A percentile compares a stretch with the other conserved stretches of the same genome.
phyloP scores from a whole-genome alignment of 331 rosid genomes.

The Arachis monticola region DNA sequence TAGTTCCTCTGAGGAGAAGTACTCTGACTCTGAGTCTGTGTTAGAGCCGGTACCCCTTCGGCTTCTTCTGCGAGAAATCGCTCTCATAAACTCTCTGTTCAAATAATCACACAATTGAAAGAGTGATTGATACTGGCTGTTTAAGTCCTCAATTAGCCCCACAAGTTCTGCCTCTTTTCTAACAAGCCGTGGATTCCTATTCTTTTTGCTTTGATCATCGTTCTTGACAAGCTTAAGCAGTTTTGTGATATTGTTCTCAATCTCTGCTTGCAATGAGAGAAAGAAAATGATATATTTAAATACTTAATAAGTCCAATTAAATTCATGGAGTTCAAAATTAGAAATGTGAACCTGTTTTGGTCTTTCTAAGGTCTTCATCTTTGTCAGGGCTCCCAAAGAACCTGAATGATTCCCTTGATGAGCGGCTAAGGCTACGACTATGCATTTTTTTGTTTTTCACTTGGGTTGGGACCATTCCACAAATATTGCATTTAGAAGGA shows the following conservation, averaged over 20 bases:
- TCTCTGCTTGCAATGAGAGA: constrained; percentile 46
- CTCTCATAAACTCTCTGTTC: constrained; percentile 51
- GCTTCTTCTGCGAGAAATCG: constrained; percentile 36
- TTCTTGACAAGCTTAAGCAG: constrained; percentile 61
- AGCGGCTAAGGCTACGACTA: constrained; percentile 14
- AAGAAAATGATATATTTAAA: neutral
- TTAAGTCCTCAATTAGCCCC: constrained; percentile 57
- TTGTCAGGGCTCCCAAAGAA: constrained; percentile 44
- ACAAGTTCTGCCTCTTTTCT: constrained; percentile 51
- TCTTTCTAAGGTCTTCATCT: constrained; percentile 56
- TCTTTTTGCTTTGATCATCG: constrained; percentile 45
- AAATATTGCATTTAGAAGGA: constrained; percentile 24
- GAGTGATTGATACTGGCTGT: constrained; percentile 63
- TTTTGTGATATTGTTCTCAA: constrained; percentile 62
- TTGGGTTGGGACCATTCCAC: constrained; percentile 1
- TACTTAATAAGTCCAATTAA: neutral
- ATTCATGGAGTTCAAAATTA: neutral
- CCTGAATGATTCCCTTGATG: constrained; percentile 51
- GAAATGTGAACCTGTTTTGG: constrained; percentile 58
- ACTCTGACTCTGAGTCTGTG: constrained; percentile 71
- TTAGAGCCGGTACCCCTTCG: constrained; percentile 37
- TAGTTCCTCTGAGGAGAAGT: constrained; percentile 71
- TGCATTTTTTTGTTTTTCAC: constrained; percentile 47
- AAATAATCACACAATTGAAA: constrained; percentile 59
- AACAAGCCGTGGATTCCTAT: constrained; percentile 38